These are phyloP conservation scores for Fusarium begoniae DNA, from an alignment of 2,329 filamentous ascomycete genomes.

Conservation along the genomic window DNA sequence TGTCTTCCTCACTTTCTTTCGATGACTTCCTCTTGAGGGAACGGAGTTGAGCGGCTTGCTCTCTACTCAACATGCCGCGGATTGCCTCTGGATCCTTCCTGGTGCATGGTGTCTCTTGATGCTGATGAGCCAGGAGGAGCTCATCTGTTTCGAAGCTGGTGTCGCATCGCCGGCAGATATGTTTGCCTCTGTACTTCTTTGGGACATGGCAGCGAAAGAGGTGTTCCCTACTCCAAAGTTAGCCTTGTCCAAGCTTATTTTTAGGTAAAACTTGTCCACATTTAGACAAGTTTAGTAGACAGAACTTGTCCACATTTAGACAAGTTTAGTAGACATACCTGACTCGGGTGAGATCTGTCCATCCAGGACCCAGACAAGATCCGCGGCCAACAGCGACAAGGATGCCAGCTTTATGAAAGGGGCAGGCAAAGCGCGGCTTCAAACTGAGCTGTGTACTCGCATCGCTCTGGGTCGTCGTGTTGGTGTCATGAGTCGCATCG, in stretches of 20 bases:
- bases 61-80: fast-evolving
- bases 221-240: not conserved
- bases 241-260: too few species aligned
- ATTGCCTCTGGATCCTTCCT: fast-evolving
- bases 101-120: not conserved
- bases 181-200: not conserved
- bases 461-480: not conserved
- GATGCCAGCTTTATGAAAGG: not conserved
- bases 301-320: too few species aligned
- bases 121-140: not conserved
- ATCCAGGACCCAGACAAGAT: not conserved
- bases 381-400: fast-evolving
- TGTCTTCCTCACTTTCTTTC: not conserved
- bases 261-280: too few species aligned
- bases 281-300: too few species aligned
- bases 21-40: not conserved
- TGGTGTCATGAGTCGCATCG: not conserved
- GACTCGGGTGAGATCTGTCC: not conserved
- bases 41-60: not conserved
- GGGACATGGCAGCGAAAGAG: not conserved
- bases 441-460: too few species aligned
- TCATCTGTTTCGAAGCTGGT: not conserved
- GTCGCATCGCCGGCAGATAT: not conserved
- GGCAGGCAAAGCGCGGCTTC: not conserved
- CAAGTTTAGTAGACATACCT: not conserved